These are phyloP conservation scores for Rhizopus stolonifer DNA, from an alignment of 371 early-diverging fungal species.

Conservation along the genomic window DNA sequence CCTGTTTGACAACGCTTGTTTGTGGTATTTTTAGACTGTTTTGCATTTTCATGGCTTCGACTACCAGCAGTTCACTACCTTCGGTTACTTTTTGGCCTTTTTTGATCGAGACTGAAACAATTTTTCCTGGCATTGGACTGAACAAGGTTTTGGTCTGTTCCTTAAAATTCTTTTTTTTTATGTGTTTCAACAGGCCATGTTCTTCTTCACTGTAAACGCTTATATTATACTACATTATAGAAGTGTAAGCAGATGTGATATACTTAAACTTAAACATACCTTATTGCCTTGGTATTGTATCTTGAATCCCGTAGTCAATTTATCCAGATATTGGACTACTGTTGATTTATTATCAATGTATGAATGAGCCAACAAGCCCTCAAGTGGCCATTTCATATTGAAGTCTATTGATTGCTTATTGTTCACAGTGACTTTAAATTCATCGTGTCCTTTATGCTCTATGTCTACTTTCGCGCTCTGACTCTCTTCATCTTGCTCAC, in stretches of 20 bases:
- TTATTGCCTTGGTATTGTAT: conserved; percentile 86
- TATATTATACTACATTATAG: conserved; percentile 62
- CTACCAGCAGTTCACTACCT: conserved; percentile 85
- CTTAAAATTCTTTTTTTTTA: conserved; percentile 74
- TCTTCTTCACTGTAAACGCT: conserved; percentile 64
- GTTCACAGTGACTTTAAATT: background rate
- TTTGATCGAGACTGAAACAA: conserved; percentile 82
- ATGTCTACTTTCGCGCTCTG: conserved; percentile 17
- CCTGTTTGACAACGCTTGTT: conserved; percentile 78
- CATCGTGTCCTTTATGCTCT: background rate
- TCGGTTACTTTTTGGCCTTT: conserved; percentile 79
- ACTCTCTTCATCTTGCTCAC: conserved; percentile 46
- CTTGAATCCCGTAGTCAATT: conserved; percentile 71
- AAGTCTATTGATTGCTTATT: background rate
- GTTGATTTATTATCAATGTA: conserved; percentile 46
- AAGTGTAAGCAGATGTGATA: background rate
- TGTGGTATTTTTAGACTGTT: conserved; percentile 85
- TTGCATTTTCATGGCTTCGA: conserved; percentile 99
- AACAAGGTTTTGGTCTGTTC: conserved; percentile 73
- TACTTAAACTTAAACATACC: conserved; percentile 29
- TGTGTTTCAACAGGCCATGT: conserved; percentile 62
- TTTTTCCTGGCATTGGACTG: conserved; percentile 94
- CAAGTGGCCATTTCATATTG: conserved; percentile 63
- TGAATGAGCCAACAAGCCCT: conserved; percentile 73
- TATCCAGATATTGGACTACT: conserved; percentile 80